A percentile compares a stretch with the other conserved stretches of the same genome.
Conservation (phyloP, 768 basidiomycete species). For the Tulasnella calospora region DNA sequence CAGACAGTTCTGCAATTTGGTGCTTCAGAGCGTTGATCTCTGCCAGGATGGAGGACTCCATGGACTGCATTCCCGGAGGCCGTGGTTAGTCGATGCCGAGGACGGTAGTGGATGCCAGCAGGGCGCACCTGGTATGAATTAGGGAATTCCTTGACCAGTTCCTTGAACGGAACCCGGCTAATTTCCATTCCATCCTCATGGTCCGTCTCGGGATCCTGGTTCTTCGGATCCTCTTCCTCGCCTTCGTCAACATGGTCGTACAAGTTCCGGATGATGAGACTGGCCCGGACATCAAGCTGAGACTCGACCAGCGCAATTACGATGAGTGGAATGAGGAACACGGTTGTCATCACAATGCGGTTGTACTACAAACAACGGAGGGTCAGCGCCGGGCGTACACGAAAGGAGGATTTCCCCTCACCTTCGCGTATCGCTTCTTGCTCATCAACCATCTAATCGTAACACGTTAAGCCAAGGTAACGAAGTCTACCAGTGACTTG, state of each 20-base stretch:
- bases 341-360: conserved; percentile 62
- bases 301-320: conserved; percentile 75
- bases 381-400: neutral
- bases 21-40: conserved; percentile 58
- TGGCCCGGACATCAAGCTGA: conserved; percentile 44
- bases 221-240: conserved; percentile 49
- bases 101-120: conserved; percentile 8
- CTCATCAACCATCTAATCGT: conserved; percentile 40
- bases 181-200: conserved; percentile 60
- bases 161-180: conserved; percentile 62
- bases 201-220: conserved; percentile 58
- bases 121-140: conserved; percentile 60
- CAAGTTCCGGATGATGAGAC: conserved; percentile 66
- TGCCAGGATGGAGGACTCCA: conserved; percentile 58
- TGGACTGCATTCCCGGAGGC: conserved; percentile 47
- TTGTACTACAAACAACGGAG: conserved; percentile 52
- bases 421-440: conserved; percentile 56
- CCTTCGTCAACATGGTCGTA: conserved; percentile 55
- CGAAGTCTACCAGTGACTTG: neutral
- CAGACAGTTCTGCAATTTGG: conserved; percentile 28
- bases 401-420: conserved; percentile 31
- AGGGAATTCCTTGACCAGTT: conserved; percentile 67
- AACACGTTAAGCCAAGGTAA: neutral
- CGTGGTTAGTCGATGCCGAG: conserved; percentile 16
- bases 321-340: conserved; percentile 79